Conservation (phyloP, 2,329 filamentous ascomycete species). For the Penicillium vulpinum region DNA sequence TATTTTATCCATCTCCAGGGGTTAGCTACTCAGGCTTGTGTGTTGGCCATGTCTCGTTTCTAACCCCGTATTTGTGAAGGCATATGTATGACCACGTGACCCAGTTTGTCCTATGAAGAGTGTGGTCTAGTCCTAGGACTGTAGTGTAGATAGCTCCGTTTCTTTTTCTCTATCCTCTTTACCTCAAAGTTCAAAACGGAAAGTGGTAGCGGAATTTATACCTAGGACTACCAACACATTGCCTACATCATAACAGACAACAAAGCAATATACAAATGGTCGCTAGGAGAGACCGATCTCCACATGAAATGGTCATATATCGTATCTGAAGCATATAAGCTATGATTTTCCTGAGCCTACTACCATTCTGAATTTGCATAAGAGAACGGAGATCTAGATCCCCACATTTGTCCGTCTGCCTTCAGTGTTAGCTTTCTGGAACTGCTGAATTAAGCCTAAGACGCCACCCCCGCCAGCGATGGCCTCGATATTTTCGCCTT, state of each 20-base stretch:
- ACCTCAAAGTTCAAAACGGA: too few relatives aligned
- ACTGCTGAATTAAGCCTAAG: conserved; percentile 66
- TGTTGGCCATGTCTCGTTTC: too few relatives aligned
- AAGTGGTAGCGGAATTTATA: too few relatives aligned
- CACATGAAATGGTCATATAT: conserved; percentile 5
- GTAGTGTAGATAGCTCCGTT: too few relatives aligned
- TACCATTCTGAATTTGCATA: background rate
- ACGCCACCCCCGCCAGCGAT: conserved; percentile 57
- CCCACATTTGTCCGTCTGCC: conserved; percentile 39
- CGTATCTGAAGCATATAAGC: background rate
- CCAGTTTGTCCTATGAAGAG: too few relatives aligned
- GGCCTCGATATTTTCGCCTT: conserved; percentile 50
- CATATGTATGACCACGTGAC: too few relatives aligned
- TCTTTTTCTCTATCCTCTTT: too few relatives aligned
- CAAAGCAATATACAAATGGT: background rate
- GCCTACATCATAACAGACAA: background rate
- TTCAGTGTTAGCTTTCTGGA: conserved; percentile 57
- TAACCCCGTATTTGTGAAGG: too few relatives aligned
- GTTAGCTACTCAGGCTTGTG: too few relatives aligned
- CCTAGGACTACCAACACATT: background rate
- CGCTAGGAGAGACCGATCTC: background rate
- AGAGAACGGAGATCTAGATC: conserved; percentile 24
- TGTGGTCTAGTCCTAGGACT: too few relatives aligned
- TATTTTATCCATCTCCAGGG: too few relatives aligned
- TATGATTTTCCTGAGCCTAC: background rate